Evolutionary conservation across 1,284 basidiomycete genomes (phyloP), one percentile per base, ranked within the genome.

Genomic region (Cryptococcus deneoformans): DNA sequence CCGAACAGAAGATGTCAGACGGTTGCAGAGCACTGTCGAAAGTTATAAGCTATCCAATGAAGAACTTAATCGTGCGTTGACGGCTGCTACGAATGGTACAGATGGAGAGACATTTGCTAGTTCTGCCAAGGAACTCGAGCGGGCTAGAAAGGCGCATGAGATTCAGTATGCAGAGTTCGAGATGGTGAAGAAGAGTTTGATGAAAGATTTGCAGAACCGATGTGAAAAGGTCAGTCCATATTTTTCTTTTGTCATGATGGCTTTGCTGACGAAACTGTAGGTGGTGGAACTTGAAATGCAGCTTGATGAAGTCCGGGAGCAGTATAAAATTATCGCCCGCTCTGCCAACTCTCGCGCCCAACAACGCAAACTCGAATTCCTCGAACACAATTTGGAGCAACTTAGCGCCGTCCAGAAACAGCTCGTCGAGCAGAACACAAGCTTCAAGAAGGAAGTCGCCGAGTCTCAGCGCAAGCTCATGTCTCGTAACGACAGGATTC

Each of bases 281-380:
- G 94, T 99, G 46, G 95, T 99, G 58, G 96, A 99, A 79, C 86
- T 99, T 50, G 96, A 99, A 79, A 98, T 99, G 67, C 95, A 98
- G 75, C 82, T 99, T 44, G 96, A 99, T 74, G 96, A 99, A 76
- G 92, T 96, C 77, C 92, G 92, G 77, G 96, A 99, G 79, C 94
- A 99, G 76, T 99, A 99, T 81, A 95, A 94, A 81, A 95, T 96
- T 69, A 92, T 99, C 54, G 92, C 98, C 65, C 87, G 93, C 62
- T 95, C 94, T 73, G 95, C 93, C 80, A 97, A 98, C 77, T 92
- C 90, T 87, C 7, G 81, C 77, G 90, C 94, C 4, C 96, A 99
- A 73, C 93, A 97, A 81, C 94, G 95, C 85, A 98, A 98, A 85
- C 96, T 99, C 90, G 91, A 92, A 36, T 95, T 98, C 84, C 79